These are phyloP conservation scores for Colletotrichum tofieldiae DNA, from an alignment of 2,329 filamentous ascomycete genomes.

Conservation along the genomic window DNA sequence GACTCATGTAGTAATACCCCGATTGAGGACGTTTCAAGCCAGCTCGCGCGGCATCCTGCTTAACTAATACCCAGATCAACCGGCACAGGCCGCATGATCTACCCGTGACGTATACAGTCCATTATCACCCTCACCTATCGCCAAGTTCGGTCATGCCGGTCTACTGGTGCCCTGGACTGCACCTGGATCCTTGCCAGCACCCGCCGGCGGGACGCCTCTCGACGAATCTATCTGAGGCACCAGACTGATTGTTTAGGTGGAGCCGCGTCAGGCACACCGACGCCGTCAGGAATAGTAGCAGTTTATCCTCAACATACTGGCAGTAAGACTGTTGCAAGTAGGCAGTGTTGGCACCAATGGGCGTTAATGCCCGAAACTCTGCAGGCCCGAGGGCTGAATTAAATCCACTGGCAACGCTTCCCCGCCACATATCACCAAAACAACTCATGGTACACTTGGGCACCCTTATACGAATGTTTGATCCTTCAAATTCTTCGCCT, in stretches of 20 bases:
- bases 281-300: neutral
- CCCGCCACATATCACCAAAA: neutral
- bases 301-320: constrained; percentile 3
- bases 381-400: too few species aligned
- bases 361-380: neutral
- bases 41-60: constrained; percentile 1
- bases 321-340: constrained; percentile 11
- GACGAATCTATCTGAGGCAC: constrained; percentile 31
- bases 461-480: too few species aligned
- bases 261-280: neutral
- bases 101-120: neutral
- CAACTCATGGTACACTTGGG: neutral
- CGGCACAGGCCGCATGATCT: neutral
- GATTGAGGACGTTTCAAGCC: neutral
- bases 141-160: constrained; percentile 6
- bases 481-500: neutral
- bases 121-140: neutral
- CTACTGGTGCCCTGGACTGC: neutral
- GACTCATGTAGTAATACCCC: neutral
- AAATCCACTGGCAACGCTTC: neutral
- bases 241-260: neutral
- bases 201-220: neutral
- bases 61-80: neutral
- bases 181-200: neutral
- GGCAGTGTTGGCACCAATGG: neutral